Base-by-base conservation (phyloP, 78 protist species). In the Salpingoeca rosetta region DNA sequence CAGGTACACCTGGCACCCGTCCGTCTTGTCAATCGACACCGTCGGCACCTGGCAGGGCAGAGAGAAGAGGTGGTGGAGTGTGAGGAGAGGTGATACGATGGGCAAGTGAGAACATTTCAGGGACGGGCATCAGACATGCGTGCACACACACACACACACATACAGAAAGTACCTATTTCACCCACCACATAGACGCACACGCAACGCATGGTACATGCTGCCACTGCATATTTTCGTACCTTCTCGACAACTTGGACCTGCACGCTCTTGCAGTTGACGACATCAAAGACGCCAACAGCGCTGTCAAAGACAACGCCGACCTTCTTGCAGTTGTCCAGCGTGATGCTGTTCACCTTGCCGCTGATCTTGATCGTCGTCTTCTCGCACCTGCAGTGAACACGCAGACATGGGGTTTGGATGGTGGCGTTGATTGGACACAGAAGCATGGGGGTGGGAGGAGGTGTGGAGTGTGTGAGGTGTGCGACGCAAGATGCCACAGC, bases 311-410 rank as follows among this genome's bases (percentile, higher is more conserved):
- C 94, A 45, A 96, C 35, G 39, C 88, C 89, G 57, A 85, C 83
- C 91, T 96, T 96, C 81, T 88, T 88, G 91, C 97, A 96, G 45
- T 42, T 2, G 82, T 96, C 97, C 35, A 2, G 38, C 41, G 92
- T 88, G 88, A 96, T 90, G 83, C 81, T 37, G 90, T 96, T 96
- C 86, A 91, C 88, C 94, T 96, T 96, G 86, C 94, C 96, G 86
- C 93, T 87, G 86, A 94, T 44, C 80, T 80, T 79, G 77, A 96
- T 72, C 39, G 84, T 84, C 36, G 87, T 75, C 87, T 83, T 81
- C 27, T 2, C 37, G 90, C 95, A 93, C n/a, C n/a, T n/a, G n/a
- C n/a, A n/a, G n/a, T n/a, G n/a, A n/a, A n/a, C n/a, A n/a, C n/a
- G n/a, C 83, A n/a, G n/a, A n/a, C n/a, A n/a, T n/a, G n/a, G n/a